Evolutionary conservation across 768 basidiomycete genomes (phyloP).

Genomic region (Tricholoma sp.): DNA sequence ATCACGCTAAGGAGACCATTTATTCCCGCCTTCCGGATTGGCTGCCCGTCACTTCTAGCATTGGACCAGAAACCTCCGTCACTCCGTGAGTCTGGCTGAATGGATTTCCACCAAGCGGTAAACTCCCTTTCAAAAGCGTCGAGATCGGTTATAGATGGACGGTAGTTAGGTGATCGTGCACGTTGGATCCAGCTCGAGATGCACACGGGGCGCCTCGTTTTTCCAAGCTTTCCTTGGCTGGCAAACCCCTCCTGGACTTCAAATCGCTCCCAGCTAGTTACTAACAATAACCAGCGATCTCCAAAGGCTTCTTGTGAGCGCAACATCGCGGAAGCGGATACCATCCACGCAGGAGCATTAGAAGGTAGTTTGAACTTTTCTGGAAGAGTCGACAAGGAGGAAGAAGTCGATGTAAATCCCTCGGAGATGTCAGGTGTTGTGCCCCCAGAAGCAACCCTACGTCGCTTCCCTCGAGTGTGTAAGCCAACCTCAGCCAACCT

Average conservation of each 20-base stretch:
- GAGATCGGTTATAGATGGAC: background rate
- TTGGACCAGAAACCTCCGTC: background rate
- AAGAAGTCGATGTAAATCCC: no score
- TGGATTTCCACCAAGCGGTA: background rate
- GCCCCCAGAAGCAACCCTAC: no score
- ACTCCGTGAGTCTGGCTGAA: background rate
- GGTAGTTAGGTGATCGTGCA: background rate
- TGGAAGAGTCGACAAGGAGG: no score
- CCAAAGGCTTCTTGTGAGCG: background rate
- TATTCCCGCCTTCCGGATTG: background rate
- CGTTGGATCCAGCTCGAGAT: background rate
- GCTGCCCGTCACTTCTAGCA: background rate
- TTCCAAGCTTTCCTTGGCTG: background rate
- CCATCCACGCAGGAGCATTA: background rate
- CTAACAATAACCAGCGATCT: background rate
- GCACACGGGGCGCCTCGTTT: background rate
- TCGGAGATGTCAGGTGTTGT: no score
- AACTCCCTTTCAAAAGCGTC: background rate
- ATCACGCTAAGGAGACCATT: background rate
- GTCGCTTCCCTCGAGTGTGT: no score
- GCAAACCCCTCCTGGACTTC: background rate
- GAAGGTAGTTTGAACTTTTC: no score
- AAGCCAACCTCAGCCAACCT: no score
- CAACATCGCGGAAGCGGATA: background rate
- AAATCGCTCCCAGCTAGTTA: background rate